Evolutionary conservation across 257 asterid genomes (phyloP).

Genomic region (Lavandula angustifolia): DNA sequence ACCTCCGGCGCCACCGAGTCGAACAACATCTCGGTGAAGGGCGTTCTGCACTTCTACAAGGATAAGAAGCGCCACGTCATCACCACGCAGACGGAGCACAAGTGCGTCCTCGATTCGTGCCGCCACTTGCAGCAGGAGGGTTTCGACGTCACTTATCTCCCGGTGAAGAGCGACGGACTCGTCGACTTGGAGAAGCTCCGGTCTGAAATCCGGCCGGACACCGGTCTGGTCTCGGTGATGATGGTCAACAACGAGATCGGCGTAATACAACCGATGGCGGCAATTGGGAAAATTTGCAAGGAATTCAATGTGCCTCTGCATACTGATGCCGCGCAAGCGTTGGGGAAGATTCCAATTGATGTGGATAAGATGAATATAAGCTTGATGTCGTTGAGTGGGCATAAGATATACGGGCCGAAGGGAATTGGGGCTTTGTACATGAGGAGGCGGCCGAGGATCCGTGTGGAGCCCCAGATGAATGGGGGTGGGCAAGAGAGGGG

Average conservation of each 20-base stretch:
- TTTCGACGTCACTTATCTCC: conserved; percentile 83
- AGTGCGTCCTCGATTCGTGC: conserved; percentile 93
- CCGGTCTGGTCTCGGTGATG: conserved; percentile 87
- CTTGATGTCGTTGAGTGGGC: conserved; percentile 96
- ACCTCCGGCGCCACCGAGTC: conserved; percentile 98
- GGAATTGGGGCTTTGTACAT: conserved; percentile 91
- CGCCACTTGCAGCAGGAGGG: conserved; percentile 94
- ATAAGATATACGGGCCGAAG: conserved; percentile 92
- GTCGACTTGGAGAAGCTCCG: conserved; percentile 66
- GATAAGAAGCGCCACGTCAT: conserved; percentile 95
- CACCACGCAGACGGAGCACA: conserved; percentile 97
- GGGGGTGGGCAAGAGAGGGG: conserved; percentile 99
- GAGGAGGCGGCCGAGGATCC: conserved; percentile 89
- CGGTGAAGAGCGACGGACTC: conserved; percentile 74
- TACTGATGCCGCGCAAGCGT: conserved; percentile 93
- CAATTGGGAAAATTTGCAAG: conserved; percentile 84
- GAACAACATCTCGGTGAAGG: conserved; percentile 85
- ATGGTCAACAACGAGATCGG: conserved; percentile 99
- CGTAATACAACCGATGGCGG: conserved; percentile 87
- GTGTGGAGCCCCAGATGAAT: conserved; percentile 98
- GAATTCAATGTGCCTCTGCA: conserved; percentile 79
- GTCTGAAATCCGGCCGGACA: conserved; percentile 74
- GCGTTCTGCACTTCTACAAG: conserved; percentile 80
- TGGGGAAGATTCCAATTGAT: conserved; percentile 87
- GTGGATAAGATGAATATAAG: conserved; percentile 88